Evolutionary conservation across 2,329 filamentous ascomycete genomes (phyloP).

Genomic region (Cercospora nicotianae): DNA sequence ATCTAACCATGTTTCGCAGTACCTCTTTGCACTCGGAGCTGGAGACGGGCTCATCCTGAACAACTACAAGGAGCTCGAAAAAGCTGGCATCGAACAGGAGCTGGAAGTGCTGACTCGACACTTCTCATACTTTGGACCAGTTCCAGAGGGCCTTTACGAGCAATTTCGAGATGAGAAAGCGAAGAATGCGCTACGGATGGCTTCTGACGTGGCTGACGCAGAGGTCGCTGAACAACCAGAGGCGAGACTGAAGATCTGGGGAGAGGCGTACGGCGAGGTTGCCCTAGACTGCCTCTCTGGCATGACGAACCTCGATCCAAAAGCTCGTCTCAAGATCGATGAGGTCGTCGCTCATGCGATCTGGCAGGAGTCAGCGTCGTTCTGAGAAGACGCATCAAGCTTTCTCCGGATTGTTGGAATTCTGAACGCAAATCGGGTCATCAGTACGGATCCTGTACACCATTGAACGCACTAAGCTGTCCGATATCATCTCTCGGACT

Average conservation of each 20-base stretch:
- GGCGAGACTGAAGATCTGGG: constrained; percentile 31
- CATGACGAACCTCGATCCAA: constrained; percentile 40
- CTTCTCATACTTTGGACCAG: constrained; percentile 41
- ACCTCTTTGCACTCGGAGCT: constrained; percentile 39
- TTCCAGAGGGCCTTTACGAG: constrained; percentile 36
- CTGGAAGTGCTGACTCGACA: constrained; percentile 40
- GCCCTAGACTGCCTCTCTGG: constrained; percentile 6
- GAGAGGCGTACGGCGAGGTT: too few species aligned
- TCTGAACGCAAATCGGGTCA: too few species aligned
- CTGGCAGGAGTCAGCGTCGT: constrained; percentile 27
- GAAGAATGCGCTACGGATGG: constrained; percentile 32
- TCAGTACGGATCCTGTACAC: too few species aligned
- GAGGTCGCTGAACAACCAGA: constrained; percentile 35
- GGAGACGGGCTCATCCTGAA: constrained; percentile 2
- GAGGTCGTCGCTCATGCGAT: constrained; percentile 39
- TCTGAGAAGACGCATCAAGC: too few species aligned
- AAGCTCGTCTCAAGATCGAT: constrained; percentile 37
- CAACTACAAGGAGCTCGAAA: too few species aligned
- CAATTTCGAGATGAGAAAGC: constrained; percentile 35
- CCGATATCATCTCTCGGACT: too few species aligned
- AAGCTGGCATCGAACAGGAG: constrained; percentile 35
- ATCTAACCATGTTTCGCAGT: constrained; percentile 32
- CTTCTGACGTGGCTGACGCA: constrained; percentile 33
- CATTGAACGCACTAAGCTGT: too few species aligned
- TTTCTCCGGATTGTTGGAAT: too few species aligned